A percentile compares a stretch with the other conserved stretches of the same genome.
Evolutionary conservation across 73 alveolate species (phyloP).

Genomic region (Durusdinium trenchii): DNA sequence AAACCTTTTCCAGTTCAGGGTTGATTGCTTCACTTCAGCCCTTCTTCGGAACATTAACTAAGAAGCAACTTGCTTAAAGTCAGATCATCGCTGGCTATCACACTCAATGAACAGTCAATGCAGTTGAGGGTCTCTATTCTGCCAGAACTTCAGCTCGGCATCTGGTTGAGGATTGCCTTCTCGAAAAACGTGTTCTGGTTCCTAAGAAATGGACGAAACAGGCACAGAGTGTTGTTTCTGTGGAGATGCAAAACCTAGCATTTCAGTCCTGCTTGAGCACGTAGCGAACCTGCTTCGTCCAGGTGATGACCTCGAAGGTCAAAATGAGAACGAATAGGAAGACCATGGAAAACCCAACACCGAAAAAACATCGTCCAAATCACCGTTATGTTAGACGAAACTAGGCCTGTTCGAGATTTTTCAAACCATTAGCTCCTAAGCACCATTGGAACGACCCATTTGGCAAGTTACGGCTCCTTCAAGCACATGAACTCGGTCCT

Average conservation of each 20-base stretch:
- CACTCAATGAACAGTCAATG: neutral
- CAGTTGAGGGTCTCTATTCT: neutral
- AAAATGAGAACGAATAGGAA: neutral
- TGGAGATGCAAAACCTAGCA: too few species aligned
- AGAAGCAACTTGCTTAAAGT: neutral
- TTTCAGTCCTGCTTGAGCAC: constrained; percentile 99
- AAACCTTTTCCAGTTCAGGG: too few species aligned
- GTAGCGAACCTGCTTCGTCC: constrained; percentile 99
- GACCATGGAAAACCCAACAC: too few species aligned
- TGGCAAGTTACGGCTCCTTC: constrained; percentile 98
- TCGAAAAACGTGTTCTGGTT: constrained; percentile 79
- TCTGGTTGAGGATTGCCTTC: constrained; percentile 90
- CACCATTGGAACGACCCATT: too few species aligned
- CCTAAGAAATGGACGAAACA: neutral
- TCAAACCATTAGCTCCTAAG: too few species aligned
- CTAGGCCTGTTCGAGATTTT: too few species aligned
- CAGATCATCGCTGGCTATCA: neutral
- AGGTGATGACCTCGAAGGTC: constrained; percentile 98
- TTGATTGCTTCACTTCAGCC: neutral
- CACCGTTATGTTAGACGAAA: too few species aligned
- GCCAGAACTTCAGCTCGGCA: constrained; percentile 92
- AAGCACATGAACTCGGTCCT: constrained; percentile 99
- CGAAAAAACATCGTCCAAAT: too few species aligned
- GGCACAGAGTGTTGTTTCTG: neutral
- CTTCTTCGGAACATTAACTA: neutral